phyloP scores from a whole-genome alignment of 306 rosid genomes.

The Vicia villosa region DNA sequence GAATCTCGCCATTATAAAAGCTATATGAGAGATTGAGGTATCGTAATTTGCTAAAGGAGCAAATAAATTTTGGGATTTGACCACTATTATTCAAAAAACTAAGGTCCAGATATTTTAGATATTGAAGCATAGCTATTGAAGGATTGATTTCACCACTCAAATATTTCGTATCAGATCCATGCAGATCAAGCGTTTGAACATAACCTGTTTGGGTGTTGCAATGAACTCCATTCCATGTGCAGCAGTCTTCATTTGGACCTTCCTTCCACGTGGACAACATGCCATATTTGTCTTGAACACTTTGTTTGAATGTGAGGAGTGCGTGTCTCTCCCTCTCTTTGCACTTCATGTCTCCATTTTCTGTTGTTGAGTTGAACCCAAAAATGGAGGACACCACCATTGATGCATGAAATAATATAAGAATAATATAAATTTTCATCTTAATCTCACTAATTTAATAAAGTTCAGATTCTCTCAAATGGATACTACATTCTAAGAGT shows the following conservation, averaged over 20 bases:
- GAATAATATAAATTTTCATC: background rate
- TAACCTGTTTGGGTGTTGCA: constrained; percentile 25
- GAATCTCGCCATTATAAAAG: background rate
- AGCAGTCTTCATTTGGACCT: background rate
- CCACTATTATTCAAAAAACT: background rate
- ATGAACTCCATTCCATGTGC: background rate
- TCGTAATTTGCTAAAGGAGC: background rate
- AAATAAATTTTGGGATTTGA: background rate
- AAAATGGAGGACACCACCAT: background rate
- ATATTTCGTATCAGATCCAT: background rate
- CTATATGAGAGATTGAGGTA: background rate
- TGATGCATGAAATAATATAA: background rate
- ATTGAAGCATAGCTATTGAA: background rate
- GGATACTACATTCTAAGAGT: background rate
- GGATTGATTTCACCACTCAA: constrained; percentile 1
- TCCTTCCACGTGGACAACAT: constrained; percentile 15
- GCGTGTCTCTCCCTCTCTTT: constrained; percentile 3
- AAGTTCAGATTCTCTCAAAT: background rate
- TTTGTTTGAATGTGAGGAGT: constrained; percentile 14
- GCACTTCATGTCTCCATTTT: background rate
- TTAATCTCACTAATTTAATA: background rate
- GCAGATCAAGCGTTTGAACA: constrained; percentile 4
- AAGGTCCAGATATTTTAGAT: background rate
- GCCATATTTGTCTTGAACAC: background rate
- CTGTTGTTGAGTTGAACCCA: background rate